Base-by-base conservation (phyloP, 2,329 filamentous ascomycete genomes). In the Biscogniauxia marginata region DNA sequence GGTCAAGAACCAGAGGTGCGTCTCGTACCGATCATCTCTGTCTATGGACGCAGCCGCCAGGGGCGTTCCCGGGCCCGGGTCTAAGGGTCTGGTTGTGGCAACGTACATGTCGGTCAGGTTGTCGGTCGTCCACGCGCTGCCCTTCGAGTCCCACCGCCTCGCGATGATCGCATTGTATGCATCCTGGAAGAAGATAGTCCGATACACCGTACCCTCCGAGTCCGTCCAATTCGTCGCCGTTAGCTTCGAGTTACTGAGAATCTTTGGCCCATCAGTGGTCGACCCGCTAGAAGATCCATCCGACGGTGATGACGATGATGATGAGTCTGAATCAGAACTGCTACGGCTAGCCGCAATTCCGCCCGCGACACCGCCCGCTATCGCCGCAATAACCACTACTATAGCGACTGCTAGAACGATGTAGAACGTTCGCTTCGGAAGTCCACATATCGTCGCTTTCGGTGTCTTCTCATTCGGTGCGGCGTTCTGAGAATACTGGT, bases 111-210 rank as follows among this genome's bases (percentile, higher is more conserved):
- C 55, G 7, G 64, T 65, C 20, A 68, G 53, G 46, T 68, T 68
- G 49, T 63, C 59, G 43, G 65, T 67, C 45, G 49, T 56, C 66
- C 66, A 68, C 3, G 61, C 63, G 18, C 49, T 52, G 46, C 63
- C 65, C 21, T 65, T 53, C n/a, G 65, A 61, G 22, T 69, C 62
- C 65, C 65, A 69, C 19, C 63, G 60, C n/a, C 65, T 61, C 16
- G 55, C 60, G n/a, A 69, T 61, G 22, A 67, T 58, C 2, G 58
- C 24, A 43, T 53, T 60, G 49, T 56, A 55, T 1, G 57, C 49
- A 46, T 69, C 67, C 52, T 69, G 67, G 50, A 69, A 69, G 53
- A 67, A 67, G 46, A 69, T 62, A 18, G 54, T 60, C 24, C 65
- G 51, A 25, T 65, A 63, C 13, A 19, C 34, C 20, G 49, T 46